Evolutionary conservation across 345 rosid species (phyloP).

Genomic region (Aquilaria sinensis): DNA sequence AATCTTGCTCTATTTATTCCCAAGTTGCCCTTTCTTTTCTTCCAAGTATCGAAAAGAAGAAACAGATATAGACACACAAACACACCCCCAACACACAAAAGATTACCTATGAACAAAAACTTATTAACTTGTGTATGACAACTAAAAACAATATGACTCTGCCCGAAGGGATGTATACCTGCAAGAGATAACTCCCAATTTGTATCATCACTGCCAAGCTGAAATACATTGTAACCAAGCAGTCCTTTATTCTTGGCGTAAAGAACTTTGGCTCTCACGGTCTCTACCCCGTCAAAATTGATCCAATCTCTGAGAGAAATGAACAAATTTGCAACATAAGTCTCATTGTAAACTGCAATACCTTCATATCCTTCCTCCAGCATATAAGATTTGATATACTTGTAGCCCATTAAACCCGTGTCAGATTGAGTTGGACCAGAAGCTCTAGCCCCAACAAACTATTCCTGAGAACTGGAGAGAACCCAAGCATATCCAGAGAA

Average conservation of each 20-base stretch:
- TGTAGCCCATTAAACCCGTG: conserved; percentile 11
- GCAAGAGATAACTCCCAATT: conserved; percentile 35
- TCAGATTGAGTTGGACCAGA: conserved; percentile 5
- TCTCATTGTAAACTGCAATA: conserved; percentile 20
- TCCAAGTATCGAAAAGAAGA: neutral
- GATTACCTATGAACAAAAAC: no score
- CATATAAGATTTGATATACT: conserved; percentile 11
- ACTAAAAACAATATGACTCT: no score
- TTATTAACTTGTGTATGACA: no score
- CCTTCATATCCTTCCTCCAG: conserved; percentile 23
- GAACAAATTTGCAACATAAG: conserved; percentile 26
- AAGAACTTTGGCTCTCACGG: conserved; percentile 25
- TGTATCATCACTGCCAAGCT: conserved; percentile 20
- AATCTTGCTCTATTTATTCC: neutral
- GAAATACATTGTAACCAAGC: conserved; percentile 32
- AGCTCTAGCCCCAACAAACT: conserved; percentile 10
- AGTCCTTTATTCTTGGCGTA: conserved; percentile 33
- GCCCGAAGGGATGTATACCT: no score
- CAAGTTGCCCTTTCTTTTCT: neutral
- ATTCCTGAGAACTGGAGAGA: conserved; percentile 5
- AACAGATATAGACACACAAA: neutral
- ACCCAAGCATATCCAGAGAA: conserved; percentile 22
- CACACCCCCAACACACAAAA: conserved; percentile 19
- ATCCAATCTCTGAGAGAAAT: conserved; percentile 25
- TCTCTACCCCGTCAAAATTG: conserved; percentile 35